A percentile compares a stretch with the other conserved stretches of the same genome.
These are phyloP conservation scores for Phytopythium oedochilum DNA, from an alignment of 352 stramenopile species.

Conservation along the genomic window DNA sequence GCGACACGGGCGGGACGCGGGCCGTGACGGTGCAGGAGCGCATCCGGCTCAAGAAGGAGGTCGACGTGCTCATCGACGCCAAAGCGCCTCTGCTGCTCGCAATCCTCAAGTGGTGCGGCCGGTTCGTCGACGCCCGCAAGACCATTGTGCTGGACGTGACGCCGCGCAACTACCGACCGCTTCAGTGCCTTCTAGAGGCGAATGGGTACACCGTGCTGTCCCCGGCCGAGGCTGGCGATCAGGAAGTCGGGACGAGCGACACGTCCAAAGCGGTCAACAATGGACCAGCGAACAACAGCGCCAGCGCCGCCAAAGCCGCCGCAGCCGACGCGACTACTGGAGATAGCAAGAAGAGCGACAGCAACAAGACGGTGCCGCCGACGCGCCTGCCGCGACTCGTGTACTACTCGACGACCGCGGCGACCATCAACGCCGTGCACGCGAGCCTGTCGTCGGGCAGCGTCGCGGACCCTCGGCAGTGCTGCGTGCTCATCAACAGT, in stretches of 20 bases:
- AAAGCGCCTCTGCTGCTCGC: conserved; percentile 50
- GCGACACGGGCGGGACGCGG: conserved; percentile 39
- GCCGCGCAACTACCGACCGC: conserved; percentile 37
- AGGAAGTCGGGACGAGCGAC: conserved; percentile 8
- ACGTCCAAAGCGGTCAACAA: neutral
- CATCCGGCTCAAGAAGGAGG: conserved; percentile 49
- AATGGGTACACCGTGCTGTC: conserved; percentile 47
- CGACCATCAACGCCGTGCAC: conserved; percentile 64
- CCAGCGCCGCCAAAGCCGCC: no score
- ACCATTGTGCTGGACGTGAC: conserved; percentile 57
- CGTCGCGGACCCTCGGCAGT: conserved; percentile 37
- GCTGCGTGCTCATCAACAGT: conserved; percentile 63
- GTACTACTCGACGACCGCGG: conserved; percentile 55
- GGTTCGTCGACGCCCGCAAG: conserved; percentile 47
- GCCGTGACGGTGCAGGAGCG: conserved; percentile 47
- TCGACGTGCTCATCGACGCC: conserved; percentile 64
- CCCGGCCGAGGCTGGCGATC: conserved; percentile 31
- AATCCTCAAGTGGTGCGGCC: conserved; percentile 49
- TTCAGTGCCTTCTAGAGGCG: conserved; percentile 34
- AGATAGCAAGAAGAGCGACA: conserved; percentile 22
- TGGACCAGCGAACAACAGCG: neutral
- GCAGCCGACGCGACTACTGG: neutral
- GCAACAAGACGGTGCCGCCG: conserved; percentile 22
- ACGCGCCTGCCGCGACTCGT: conserved; percentile 44
- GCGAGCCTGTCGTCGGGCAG: conserved; percentile 35